These are phyloP conservation scores for Papiliotrema fonsecae DNA, from an alignment of 1,284 basidiomycete genomes.

Conservation along the genomic window DNA sequence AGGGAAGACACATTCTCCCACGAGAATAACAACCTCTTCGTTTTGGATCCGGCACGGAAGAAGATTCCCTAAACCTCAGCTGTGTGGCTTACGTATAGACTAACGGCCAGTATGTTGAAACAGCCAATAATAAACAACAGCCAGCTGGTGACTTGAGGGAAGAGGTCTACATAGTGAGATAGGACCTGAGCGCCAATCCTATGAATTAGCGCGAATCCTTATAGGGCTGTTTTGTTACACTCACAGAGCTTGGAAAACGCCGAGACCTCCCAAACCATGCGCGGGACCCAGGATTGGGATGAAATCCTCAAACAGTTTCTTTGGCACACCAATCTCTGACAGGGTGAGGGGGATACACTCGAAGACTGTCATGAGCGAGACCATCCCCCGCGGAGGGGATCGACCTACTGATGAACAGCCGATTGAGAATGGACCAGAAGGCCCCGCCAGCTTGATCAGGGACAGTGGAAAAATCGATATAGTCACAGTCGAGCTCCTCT, in stretches of 20 bases:
- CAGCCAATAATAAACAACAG: conserved; percentile 79
- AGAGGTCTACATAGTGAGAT: conserved; percentile 70
- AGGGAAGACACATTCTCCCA: conserved; percentile 46
- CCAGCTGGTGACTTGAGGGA: conserved; percentile 77
- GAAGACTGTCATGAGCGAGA: conserved; percentile 49
- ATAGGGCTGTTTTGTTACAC: conserved; percentile 18
- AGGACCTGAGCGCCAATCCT: conserved; percentile 70
- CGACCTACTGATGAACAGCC: conserved; percentile 61
- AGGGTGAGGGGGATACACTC: conserved; percentile 68
- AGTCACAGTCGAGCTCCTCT: conserved; percentile 56
- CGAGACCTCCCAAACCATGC: conserved; percentile 75
- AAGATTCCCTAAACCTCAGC: conserved; percentile 31
- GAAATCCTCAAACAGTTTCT: conserved; percentile 65
- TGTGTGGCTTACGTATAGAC: conserved; percentile 5
- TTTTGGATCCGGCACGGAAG: conserved; percentile 36
- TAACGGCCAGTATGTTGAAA: conserved; percentile 68
- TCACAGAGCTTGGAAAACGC: conserved; percentile 73
- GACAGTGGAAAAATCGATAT: conserved; percentile 66
- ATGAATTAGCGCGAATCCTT: neutral
- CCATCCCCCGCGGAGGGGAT: neutral
- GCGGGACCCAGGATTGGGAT: conserved; percentile 80
- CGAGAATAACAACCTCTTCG: conserved; percentile 40
- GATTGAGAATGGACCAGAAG: conserved; percentile 79
- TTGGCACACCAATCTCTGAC: conserved; percentile 71
- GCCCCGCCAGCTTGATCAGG: conserved; percentile 79